A percentile compares a stretch with the other conserved stretches of the same genome.
phyloP scores from a whole-genome alignment of 2,329 filamentous ascomycete genomes.

The Microcyclospora tardicrescens region DNA sequence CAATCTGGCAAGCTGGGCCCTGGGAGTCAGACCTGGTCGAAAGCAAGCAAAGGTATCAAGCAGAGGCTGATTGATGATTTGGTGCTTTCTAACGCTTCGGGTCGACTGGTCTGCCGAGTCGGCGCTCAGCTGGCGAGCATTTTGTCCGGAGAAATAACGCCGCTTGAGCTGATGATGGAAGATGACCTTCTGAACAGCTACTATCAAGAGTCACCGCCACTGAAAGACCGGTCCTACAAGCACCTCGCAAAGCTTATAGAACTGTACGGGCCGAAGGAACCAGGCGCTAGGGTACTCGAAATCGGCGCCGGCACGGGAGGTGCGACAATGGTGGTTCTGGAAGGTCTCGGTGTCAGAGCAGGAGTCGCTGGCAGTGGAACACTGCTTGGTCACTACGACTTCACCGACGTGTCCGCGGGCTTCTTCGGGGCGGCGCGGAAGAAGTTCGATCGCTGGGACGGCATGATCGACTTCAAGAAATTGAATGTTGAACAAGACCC shows the following conservation, averaged over 20 bases:
- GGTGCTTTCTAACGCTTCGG: slow-evolving; percentile 1
- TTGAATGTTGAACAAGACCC: slow-evolving; percentile 21
- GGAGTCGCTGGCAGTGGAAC: neutral
- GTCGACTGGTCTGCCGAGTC: slow-evolving; percentile 3
- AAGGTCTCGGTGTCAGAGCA: neutral
- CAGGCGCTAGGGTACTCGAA: slow-evolving; percentile 6
- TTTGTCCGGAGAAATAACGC: slow-evolving; percentile 1
- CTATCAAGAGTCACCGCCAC: slow-evolving; percentile 1
- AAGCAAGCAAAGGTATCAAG: neutral
- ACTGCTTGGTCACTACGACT: slow-evolving; percentile 26
- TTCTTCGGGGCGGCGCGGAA: slow-evolving; percentile 29
- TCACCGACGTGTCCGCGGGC: slow-evolving; percentile 31
- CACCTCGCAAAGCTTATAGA: neutral
- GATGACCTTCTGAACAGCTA: slow-evolving; percentile 3
- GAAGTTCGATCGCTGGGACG: slow-evolving; percentile 14
- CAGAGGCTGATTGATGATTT: neutral
- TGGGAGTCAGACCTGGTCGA: neutral
- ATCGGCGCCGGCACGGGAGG: slow-evolving; percentile 7
- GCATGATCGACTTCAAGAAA: slow-evolving; percentile 20
- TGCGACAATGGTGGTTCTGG: neutral
- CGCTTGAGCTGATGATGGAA: slow-evolving; percentile 1
- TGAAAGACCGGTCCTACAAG: neutral
- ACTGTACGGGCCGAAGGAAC: neutral
- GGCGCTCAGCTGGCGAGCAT: slow-evolving; percentile 3
- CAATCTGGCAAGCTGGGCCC: neutral